Evolutionary conservation across 441 rosid species (phyloP), one percentile per base, ranked within the genome.

Genomic region (Cnidoscolus chayamansa): DNA sequence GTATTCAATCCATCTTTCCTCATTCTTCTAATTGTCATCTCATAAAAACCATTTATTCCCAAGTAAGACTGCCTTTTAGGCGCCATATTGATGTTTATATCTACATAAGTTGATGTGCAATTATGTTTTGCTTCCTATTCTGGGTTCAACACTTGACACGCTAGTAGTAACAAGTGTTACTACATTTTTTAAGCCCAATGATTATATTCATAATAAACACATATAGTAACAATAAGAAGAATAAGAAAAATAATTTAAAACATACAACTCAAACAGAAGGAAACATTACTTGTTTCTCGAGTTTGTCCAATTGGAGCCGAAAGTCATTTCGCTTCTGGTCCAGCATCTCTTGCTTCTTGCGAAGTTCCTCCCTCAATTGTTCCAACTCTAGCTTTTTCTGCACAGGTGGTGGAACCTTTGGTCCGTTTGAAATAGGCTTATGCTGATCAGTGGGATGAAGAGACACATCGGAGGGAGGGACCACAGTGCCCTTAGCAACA

Each of bases 261-360:
- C 48, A 65, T 53, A 16, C 56, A 43, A 70, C 31, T 40, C 43
- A 62, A 70, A 47, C 71, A 58, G 45, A 66, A 78, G 51, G 71
- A 74, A 0, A 59, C 45, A 72, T 71, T 84, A 93, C 99, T 72
- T 96, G 98, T 89, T 88, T 96, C 77, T 82, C 79, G 73, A 92
- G 85, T 65, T 84, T 83, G 55, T 87, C 86, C 89, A 96, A 79
- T 76, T 88, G 81, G 64, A 84, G 90, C 70, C 88, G 86, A 77
- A 90, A 93, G 73, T 93, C 90, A 51, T 79, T 87, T 68, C 97
- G 88, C 82, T 92, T 93, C 88, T 86, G 92, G 74, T 87, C 99
- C 82, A 93, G 86, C 85, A 90, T 76, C 82, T 93, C 93, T 80
- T 85, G 99, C 84, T 90, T 96, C 87, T 88, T 90, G 63, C 93